Conservation (phyloP, 768 basidiomycete genomes). For the Collybia nuda region DNA sequence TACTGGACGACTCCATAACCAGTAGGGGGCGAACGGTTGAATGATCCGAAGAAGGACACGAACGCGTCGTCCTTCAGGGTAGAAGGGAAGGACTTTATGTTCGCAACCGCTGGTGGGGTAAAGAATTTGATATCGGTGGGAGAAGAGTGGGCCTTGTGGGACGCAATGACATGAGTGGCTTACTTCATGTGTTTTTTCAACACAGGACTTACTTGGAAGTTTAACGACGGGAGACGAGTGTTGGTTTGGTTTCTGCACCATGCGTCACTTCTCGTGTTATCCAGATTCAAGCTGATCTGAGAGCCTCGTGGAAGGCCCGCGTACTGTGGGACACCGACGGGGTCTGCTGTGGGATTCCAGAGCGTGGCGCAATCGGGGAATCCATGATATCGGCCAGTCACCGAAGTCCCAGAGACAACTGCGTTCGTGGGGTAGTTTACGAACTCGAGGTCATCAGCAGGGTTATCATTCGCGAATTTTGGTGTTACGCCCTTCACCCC, state of each 20-base stretch:
- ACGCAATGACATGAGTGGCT: background rate
- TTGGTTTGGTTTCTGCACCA: constrained; percentile 32
- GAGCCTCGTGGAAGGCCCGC: constrained; percentile 26
- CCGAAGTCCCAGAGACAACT: background rate
- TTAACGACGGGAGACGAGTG: constrained; percentile 35
- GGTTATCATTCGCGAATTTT: constrained; percentile 45
- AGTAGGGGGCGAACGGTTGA: constrained; percentile 38
- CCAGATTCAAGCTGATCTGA: constrained; percentile 38
- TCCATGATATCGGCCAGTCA: constrained; percentile 26
- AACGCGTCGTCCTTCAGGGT: constrained; percentile 33
- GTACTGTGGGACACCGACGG: constrained; percentile 37
- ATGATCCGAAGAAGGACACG: constrained; percentile 45
- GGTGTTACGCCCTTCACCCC: constrained; percentile 34
- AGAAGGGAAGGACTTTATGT: constrained; percentile 23
- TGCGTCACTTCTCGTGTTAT: constrained; percentile 25
- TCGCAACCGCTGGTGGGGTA: constrained; percentile 5
- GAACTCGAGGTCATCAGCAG: constrained; percentile 39
- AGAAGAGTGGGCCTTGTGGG: constrained; percentile 42
- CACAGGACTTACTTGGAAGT: constrained; percentile 34
- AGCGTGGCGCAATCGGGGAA: constrained; percentile 45
- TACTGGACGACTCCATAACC: constrained; percentile 46
- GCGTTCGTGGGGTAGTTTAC: constrained; percentile 14
- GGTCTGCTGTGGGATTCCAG: constrained; percentile 43
- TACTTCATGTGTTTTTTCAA: background rate
- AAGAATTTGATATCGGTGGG: constrained; percentile 48